Evolutionary conservation across 163 green algal species (phyloP).

Genomic region (Scenedesmus sp.): DNA sequence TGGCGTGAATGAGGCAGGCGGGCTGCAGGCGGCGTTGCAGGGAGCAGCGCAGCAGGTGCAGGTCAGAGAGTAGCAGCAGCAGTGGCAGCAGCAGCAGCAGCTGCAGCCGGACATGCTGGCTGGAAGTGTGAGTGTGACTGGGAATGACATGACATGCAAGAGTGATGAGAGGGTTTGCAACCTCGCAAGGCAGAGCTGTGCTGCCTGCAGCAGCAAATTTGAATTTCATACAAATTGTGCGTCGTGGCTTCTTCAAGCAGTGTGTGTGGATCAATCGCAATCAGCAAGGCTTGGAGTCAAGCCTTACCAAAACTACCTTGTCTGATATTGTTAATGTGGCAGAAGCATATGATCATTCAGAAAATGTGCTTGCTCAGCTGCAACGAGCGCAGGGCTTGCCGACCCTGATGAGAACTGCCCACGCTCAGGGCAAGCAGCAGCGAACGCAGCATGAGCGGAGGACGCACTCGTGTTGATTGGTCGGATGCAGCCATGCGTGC

Average conservation of each 20-base stretch:
- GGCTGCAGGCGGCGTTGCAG: neutral
- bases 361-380: neutral
- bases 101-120: neutral
- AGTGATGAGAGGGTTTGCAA: neutral
- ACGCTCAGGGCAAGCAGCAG: neutral
- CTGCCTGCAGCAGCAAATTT: neutral
- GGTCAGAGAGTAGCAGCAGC: neutral
- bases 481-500: slow-evolving; percentile 20
- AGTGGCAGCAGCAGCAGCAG: neutral
- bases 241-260: neutral
- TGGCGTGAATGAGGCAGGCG: neutral
- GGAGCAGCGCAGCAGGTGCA: no score
- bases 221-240: neutral
- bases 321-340: no score
- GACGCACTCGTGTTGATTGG: slow-evolving; percentile 10
- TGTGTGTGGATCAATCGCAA: neutral
- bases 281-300: no score
- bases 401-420: neutral
- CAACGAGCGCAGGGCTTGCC: neutral
- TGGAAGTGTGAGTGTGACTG: neutral
- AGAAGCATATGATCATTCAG: neutral
- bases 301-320: no score
- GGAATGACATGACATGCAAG: neutral
- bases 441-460: neutral
- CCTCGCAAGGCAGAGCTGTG: neutral